Evolutionary conservation across 2,329 filamentous ascomycete species (phyloP).

Genomic region (Aotearoamyces nothofagi): DNA sequence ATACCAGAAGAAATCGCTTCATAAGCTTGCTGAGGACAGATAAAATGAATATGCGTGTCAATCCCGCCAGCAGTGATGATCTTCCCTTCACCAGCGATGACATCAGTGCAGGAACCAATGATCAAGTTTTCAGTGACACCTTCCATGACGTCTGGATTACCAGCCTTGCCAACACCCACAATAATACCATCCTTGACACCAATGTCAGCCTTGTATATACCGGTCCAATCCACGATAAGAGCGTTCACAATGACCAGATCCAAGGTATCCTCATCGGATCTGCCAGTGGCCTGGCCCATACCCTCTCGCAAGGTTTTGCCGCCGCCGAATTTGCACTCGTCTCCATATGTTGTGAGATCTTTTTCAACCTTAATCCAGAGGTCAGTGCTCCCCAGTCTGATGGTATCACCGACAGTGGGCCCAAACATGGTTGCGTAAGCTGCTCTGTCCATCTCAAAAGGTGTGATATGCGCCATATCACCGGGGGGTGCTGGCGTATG

Average conservation of each 20-base stretch:
- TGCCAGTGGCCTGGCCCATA: slow-evolving; percentile 83
- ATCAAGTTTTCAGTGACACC: slow-evolving; percentile 66
- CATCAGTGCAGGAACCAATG: slow-evolving; percentile 78
- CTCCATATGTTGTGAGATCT: slow-evolving; percentile 72
- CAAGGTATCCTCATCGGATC: slow-evolving; percentile 54
- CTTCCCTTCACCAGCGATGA: slow-evolving; percentile 78
- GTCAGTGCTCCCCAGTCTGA: slow-evolving; percentile 70
- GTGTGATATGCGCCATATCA: slow-evolving; percentile 36
- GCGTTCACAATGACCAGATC: slow-evolving; percentile 86
- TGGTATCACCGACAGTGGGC: slow-evolving; percentile 75
- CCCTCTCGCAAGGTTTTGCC: slow-evolving; percentile 89
- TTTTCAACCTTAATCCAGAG: slow-evolving; percentile 85
- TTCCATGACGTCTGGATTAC: slow-evolving; percentile 95
- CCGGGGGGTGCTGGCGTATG: slow-evolving; percentile 52
- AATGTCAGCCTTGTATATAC: slow-evolving; percentile 94
- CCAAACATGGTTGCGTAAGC: slow-evolving; percentile 85
- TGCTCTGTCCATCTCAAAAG: slow-evolving; percentile 58
- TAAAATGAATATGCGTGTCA: slow-evolving; percentile 86
- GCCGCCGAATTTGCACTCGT: slow-evolving; percentile 90
- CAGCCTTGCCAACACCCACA: slow-evolving; percentile 81
- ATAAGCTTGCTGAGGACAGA: slow-evolving; percentile 81
- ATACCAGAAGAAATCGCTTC: slow-evolving; percentile 77
- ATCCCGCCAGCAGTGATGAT: slow-evolving; percentile 85
- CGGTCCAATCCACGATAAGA: slow-evolving; percentile 76
- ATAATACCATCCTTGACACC: slow-evolving; percentile 82